These are phyloP conservation scores for Diphasiastrum complanatum DNA, from an alignment of 83 land plant genomes.

Conservation along the genomic window DNA sequence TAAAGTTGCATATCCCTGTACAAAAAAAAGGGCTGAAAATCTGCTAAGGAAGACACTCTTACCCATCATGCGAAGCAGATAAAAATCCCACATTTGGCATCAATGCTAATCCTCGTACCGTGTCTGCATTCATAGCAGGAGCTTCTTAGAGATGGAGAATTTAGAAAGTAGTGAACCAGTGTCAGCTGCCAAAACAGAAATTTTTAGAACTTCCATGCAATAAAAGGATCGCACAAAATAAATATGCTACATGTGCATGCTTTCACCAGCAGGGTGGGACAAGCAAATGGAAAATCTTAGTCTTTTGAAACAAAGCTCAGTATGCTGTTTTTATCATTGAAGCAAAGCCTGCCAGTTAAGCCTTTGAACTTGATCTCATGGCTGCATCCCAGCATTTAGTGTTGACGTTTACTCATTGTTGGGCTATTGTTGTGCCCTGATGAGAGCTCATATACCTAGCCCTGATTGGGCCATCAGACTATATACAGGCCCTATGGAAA, in stretches of 20 bases:
- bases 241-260: background rate
- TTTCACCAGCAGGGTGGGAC: too few relatives aligned
- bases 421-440: too few relatives aligned
- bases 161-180: background rate
- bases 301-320: too few relatives aligned
- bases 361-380: too few relatives aligned
- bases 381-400: too few relatives aligned
- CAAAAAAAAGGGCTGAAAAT: conserved; percentile 2
- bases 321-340: too few relatives aligned
- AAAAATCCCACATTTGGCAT: conserved; percentile 82
- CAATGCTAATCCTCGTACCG: conserved; percentile 83
- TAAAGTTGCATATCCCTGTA: background rate
- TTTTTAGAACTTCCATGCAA: conserved; percentile 6
- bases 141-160: background rate
- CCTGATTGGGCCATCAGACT: too few relatives aligned
- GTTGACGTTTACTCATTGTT: too few relatives aligned
- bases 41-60: conserved; percentile 10
- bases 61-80: conserved; percentile 99
- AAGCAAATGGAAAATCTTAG: too few relatives aligned
- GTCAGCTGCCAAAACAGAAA: background rate
- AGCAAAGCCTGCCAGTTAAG: too few relatives aligned
- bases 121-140: conserved; percentile 52
- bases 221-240: conserved; percentile 3
- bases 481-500: too few relatives aligned
- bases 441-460: too few relatives aligned